phyloP scores from a whole-genome alignment of 2,329 filamentous ascomycete species.

The Cadophora luteo-olivacea region DNA sequence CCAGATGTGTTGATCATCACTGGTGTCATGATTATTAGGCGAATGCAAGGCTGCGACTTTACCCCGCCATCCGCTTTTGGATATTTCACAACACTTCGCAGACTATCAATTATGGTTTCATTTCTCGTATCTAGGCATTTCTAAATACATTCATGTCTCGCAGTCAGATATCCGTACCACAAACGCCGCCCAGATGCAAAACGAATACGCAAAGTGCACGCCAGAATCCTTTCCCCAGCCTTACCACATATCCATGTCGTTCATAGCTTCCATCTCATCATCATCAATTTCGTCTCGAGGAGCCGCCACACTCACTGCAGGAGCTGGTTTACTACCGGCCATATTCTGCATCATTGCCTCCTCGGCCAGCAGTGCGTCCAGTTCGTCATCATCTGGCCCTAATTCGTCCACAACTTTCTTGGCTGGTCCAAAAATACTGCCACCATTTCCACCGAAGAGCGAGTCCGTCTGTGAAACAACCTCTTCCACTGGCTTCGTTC shows the following conservation, averaged over 20 bases:
- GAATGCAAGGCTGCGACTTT: conserved; percentile 22
- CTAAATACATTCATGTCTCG: too few relatives aligned
- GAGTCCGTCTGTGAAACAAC: conserved; percentile 36
- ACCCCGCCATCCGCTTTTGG: conserved; percentile 24
- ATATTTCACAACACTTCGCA: conserved; percentile 2
- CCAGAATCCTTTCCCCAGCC: conserved; percentile 17
- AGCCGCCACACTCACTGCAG: conserved; percentile 26
- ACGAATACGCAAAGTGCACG: neutral
- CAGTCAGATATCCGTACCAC: neutral
- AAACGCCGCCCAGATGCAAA: conserved; percentile 7
- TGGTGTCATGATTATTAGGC: conserved; percentile 20
- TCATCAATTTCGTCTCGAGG: conserved; percentile 52
- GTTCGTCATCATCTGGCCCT: conserved; percentile 39
- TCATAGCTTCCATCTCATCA: conserved; percentile 63
- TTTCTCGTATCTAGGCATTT: too few relatives aligned
- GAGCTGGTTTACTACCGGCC: conserved; percentile 30
- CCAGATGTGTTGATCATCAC: conserved; percentile 17
- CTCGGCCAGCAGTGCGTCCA: conserved; percentile 41
- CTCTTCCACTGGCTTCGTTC: conserved; percentile 32
- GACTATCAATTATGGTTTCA: too few relatives aligned
- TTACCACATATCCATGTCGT: conserved; percentile 55
- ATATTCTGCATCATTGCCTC: conserved; percentile 39
- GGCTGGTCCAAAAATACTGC: conserved; percentile 39
- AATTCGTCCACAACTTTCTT: conserved; percentile 36
- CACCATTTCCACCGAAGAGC: conserved; percentile 33